Percentiles rank a stretch among this genome's conserved stretches.
These are phyloP conservation scores for Stachybotrys echinatus DNA, from an alignment of 2,329 filamentous ascomycete genomes.

Conservation along the genomic window DNA sequence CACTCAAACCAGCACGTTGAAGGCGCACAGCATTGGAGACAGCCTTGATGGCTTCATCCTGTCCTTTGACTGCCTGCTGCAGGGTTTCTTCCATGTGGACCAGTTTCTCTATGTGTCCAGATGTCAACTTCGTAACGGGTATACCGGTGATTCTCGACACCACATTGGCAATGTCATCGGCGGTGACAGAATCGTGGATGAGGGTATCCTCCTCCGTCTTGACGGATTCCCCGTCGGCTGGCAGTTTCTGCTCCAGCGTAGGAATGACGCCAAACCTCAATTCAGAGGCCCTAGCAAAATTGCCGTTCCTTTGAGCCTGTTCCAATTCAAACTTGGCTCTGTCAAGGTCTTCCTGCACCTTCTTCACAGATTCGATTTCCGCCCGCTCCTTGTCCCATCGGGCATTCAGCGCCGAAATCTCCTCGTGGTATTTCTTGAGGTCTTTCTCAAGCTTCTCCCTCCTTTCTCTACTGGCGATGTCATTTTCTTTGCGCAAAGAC, in stretches of 20 bases:
- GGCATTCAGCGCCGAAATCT: conserved; percentile 67
- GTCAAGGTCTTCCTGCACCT: conserved; percentile 82
- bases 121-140: conserved; percentile 85
- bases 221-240: conserved; percentile 59
- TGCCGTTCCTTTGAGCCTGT: conserved; percentile 77
- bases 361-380: conserved; percentile 84
- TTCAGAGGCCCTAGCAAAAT: conserved; percentile 88
- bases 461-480: conserved; percentile 81
- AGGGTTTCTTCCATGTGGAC: conserved; percentile 93
- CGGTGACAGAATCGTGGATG: conserved; percentile 90
- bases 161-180: conserved; percentile 89
- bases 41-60: conserved; percentile 87
- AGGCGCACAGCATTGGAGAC: conserved; percentile 91
- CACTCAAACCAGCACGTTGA: conserved; percentile 86
- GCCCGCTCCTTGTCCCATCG: conserved; percentile 87
- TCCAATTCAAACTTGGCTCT: conserved; percentile 80
- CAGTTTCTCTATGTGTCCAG: conserved; percentile 89
- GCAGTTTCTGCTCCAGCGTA: conserved; percentile 69
- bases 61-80: conserved; percentile 77
- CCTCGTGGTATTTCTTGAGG: conserved; percentile 70
- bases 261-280: conserved; percentile 86
- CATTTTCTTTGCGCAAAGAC: conserved; percentile 88
- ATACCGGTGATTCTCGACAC: conserved; percentile 91
- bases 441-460: conserved; percentile 78
- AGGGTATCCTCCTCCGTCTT: conserved; percentile 47